Evolutionary conservation across 1,284 basidiomycete species (phyloP), one percentile per base, ranked within the genome.

Genomic region (Rhodotorula sp.): DNA sequence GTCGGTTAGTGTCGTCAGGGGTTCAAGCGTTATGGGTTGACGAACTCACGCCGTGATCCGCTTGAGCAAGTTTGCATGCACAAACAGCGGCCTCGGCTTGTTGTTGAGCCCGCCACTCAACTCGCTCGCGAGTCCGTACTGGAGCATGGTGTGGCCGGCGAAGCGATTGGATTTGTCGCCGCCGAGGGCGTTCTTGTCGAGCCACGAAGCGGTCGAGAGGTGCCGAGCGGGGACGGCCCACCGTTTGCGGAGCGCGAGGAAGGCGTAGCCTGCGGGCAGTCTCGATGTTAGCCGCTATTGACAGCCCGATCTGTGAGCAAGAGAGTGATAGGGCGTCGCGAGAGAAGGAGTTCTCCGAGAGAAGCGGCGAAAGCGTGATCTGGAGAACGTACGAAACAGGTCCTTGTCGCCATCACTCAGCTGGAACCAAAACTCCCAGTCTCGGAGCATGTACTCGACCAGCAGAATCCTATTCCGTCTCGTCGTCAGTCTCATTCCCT

Each of bases 341-440:
- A n/a, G n/a, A n/a, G n/a, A n/a, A n/a, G n/a, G n/a, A n/a, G n/a
- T n/a, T n/a, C n/a, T n/a, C n/a, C n/a, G n/a, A n/a, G n/a, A n/a
- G n/a, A n/a, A n/a, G n/a, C n/a, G n/a, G n/a, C n/a, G n/a, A n/a
- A n/a, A n/a, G n/a, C 5, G 18, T 12, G 6, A 3, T 12, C 24
- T 17, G 24, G 14, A 18, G 22, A 20, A n/a, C 53, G 30, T 65
- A 48, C 83, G 79, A 78, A 84, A 84, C 30, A 84, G 80, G 69
- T 85, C 84, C 77, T 84, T 84, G 66, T 84, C 83, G 42, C 83
- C 83, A 71, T 84, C 83, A 8, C 81, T 82, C 67, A 82, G 82
- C 63, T 78, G 79, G 79, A 83, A 84, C 80, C 83, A 84, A 75
- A 81, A 79, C 56, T 70, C 46, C 79, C 77, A 82, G 48, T 80